phyloP scores from a whole-genome alignment of 2,329 filamentous ascomycete genomes.

The Trichoderma brevicompactum region DNA sequence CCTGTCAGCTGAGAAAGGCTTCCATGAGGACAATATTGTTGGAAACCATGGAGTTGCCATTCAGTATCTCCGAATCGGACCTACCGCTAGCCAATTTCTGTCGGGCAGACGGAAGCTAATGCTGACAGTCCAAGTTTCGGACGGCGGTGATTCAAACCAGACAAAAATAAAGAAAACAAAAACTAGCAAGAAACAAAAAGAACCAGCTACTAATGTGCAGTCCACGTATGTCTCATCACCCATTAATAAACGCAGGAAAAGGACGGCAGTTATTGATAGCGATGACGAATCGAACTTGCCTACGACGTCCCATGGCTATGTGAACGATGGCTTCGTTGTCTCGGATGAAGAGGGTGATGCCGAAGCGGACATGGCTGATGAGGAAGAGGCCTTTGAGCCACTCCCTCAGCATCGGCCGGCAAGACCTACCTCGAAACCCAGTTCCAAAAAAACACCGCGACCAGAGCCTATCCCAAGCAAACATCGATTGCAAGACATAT shows the following conservation, averaged over 20 bases:
- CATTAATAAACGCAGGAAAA: constrained; percentile 43
- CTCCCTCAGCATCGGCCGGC: constrained; percentile 46
- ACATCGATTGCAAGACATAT: constrained; percentile 56
- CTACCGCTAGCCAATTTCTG: constrained; percentile 49
- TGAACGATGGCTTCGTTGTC: constrained; percentile 55
- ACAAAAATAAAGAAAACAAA: constrained; percentile 44
- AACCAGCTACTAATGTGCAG: constrained; percentile 46
- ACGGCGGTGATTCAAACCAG: constrained; percentile 39
- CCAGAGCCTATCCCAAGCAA: constrained; percentile 60
- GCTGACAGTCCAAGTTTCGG: constrained; percentile 48
- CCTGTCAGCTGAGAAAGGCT: constrained; percentile 72
- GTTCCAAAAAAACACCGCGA: constrained; percentile 48
- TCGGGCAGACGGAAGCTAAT: constrained; percentile 51
- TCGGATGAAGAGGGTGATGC: constrained; percentile 47
- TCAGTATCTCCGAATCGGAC: constrained; percentile 67
- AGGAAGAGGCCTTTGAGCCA: constrained; percentile 54
- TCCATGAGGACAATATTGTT: constrained; percentile 68
- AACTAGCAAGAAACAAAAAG: constrained; percentile 43
- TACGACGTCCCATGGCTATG: constrained; percentile 53
- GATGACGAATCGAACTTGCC: constrained; percentile 45
- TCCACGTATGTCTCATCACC: constrained; percentile 60
- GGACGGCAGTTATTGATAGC: constrained; percentile 32
- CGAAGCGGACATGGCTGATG: constrained; percentile 40
- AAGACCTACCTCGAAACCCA: constrained; percentile 35
- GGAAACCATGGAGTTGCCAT: constrained; percentile 66